phyloP scores from a whole-genome alignment of 805 yeast species.

The Pichia ethanolica region DNA sequence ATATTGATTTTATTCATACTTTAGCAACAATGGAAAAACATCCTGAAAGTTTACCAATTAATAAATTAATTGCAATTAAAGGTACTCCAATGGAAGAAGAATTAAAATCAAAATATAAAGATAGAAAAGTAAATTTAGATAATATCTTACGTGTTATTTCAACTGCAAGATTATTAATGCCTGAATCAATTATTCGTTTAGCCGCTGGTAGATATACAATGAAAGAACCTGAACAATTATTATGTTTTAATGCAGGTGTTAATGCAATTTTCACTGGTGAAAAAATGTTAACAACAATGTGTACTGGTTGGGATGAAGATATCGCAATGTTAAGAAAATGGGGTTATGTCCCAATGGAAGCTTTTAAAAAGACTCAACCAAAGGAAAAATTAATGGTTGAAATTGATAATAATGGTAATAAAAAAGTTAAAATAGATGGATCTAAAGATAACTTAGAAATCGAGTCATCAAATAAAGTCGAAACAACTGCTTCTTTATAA shows the following conservation, averaged over 20 bases:
- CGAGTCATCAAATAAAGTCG: not conserved
- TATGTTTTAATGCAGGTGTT: conserved; percentile 72
- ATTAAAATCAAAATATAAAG: conserved; percentile 27
- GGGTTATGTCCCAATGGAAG: conserved; percentile 37
- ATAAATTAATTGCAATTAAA: conserved; percentile 66
- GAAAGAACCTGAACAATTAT: conserved; percentile 68
- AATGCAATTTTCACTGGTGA: conserved; percentile 80
- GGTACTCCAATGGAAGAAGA: conserved; percentile 72
- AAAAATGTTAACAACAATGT: conserved; percentile 74
- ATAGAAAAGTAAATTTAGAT: conserved; percentile 47
- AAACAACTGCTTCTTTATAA: not conserved
- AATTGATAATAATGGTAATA: not conserved
- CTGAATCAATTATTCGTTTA: conserved; percentile 57
- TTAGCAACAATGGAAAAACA: conserved; percentile 62
- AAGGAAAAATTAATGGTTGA: not conserved
- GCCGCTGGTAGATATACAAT: conserved; percentile 81
- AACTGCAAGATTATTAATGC: conserved; percentile 72
- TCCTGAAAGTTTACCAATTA: conserved; percentile 79
- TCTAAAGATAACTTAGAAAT: not conserved
- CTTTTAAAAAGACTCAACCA: conserved; percentile 9
- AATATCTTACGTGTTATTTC: conserved; percentile 62
- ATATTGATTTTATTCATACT: conserved; percentile 58
- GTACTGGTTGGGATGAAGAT: conserved; percentile 82
- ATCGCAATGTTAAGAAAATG: conserved; percentile 57
- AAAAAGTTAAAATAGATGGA: not conserved